phyloP scores from a whole-genome alignment of 352 stramenopile species.

The Aphanomyces euteiches region DNA sequence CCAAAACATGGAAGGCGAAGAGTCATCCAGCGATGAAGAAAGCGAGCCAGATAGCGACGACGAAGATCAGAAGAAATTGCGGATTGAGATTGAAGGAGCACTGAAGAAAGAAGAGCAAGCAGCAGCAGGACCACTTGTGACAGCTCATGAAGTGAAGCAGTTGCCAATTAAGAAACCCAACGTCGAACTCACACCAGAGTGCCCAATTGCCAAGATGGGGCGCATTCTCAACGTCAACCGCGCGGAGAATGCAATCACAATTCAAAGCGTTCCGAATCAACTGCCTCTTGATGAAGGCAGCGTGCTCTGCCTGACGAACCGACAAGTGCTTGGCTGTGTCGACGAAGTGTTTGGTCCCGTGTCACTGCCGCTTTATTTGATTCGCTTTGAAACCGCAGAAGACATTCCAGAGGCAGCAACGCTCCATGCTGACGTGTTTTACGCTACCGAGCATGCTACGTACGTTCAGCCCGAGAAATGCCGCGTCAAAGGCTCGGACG shows the following conservation, averaged over 20 bases:
- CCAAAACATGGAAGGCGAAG: not conserved
- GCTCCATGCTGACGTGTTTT: conserved; percentile 54
- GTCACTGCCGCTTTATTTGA: conserved; percentile 83
- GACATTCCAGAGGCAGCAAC: conserved; percentile 59
- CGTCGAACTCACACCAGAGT: conserved; percentile 68
- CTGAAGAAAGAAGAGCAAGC: conserved; percentile 72
- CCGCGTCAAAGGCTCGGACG: conserved; percentile 78
- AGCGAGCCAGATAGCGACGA: conserved; percentile 31
- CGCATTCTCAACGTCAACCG: conserved; percentile 61
- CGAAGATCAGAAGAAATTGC: conserved; percentile 41
- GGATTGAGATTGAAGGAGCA: conserved; percentile 66
- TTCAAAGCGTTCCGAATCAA: conserved; percentile 60
- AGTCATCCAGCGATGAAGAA: conserved; percentile 32
- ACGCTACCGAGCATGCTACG: conserved; percentile 70
- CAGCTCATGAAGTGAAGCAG: conserved; percentile 53
- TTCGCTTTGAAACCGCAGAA: conserved; percentile 62
- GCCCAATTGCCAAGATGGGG: conserved; percentile 64
- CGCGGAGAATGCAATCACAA: conserved; percentile 65
- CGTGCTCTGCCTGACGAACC: conserved; percentile 74
- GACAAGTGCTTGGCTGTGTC: conserved; percentile 69
- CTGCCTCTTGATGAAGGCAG: conserved; percentile 70
- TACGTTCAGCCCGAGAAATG: conserved; percentile 75
- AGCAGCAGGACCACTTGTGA: conserved; percentile 46
- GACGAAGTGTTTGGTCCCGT: conserved; percentile 84
- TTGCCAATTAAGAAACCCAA: conserved; percentile 57